Evolutionary conservation across 2,329 filamentous ascomycete genomes (phyloP).

Genomic region (Coniochaeta sp.): DNA sequence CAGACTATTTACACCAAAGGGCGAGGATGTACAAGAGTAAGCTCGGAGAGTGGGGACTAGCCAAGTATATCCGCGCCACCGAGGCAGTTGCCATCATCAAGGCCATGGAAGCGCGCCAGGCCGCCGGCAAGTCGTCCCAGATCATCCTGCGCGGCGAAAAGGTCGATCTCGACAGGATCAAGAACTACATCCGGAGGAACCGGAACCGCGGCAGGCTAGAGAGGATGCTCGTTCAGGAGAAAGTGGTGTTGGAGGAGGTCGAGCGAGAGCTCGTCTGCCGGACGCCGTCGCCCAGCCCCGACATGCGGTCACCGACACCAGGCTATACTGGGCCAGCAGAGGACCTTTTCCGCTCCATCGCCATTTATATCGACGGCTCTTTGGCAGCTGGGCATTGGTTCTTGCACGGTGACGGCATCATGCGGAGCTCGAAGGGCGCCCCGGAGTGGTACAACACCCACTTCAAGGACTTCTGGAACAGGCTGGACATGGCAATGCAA

Average conservation of each 20-base stretch:
- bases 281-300: not conserved
- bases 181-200: constrained; percentile 7
- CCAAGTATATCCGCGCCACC: constrained; percentile 6
- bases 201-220: constrained; percentile 2
- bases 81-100: constrained; percentile 6
- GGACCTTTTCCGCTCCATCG: constrained; percentile 4
- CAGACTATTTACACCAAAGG: not conserved
- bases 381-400: constrained; percentile 3
- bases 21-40: constrained; percentile 7
- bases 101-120: constrained; percentile 5
- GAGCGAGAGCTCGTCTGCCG: constrained; percentile 2
- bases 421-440: constrained; percentile 3
- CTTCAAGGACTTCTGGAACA: constrained; percentile 5
- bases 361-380: constrained; percentile 5
- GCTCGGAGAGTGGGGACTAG: constrained; percentile 5
- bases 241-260: not conserved
- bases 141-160: constrained; percentile 5
- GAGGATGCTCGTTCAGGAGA: not conserved
- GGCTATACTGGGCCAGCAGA: not conserved
- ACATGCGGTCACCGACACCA: not conserved
- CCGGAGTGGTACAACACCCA: not conserved
- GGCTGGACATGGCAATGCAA: constrained; percentile 4
- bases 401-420: not conserved
- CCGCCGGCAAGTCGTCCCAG: constrained; percentile 5
- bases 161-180: constrained; percentile 6